Evolutionary conservation across 2,329 filamentous ascomycete species (phyloP), one percentile per base, ranked within the genome.

Genomic region (Fusarium gaditjirri): DNA sequence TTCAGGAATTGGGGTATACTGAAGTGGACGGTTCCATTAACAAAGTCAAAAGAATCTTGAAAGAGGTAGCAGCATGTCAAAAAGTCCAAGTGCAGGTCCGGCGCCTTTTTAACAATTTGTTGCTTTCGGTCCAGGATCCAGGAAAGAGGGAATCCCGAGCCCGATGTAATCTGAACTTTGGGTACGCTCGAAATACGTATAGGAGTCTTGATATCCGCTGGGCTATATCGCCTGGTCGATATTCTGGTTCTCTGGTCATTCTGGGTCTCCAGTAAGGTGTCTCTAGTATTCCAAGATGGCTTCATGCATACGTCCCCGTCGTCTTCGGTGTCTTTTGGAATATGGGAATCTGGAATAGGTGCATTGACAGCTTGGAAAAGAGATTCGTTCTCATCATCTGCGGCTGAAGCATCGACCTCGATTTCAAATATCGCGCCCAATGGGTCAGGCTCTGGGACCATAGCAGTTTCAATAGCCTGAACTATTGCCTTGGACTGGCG

Each of bases 81-180:
- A 10, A 31, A 46, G n/a, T 31, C 27, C 4, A 21, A 19, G 13
- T 13, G 6, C 21, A 10, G 10, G 12, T n/a, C 21, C 12, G 13
- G 19, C 44, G 21, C 31, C 12, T 2, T 47, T 1, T 5, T n/a
- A 29, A 29, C 8, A 29, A 5, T 6, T 16, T 29, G 9, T n/a
- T 21, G 19, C 21, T 21, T 13, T 19, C 10, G 35, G 35, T 36
- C 35, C 8, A 17, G 3, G 35, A 9, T 3, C 6, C 14, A 1
- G 8, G 35, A 2, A 8, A 7, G 35, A 3, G 1, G 3, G 9
- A 8, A 17, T 36, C 16, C 16, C 8, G 35, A 36, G 14, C 4
- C 11, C 14, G 5, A n/a, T 41, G 38, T 21, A 41, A n/a, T 21
- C 7, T 41, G 21, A n/a, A 2, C 12, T n/a, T 14, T 13, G 0